Percentiles rank a stretch among this genome's conserved stretches.
phyloP scores from a whole-genome alignment of 2,329 filamentous ascomycete genomes.

The Aureobasidium leucospermi region DNA sequence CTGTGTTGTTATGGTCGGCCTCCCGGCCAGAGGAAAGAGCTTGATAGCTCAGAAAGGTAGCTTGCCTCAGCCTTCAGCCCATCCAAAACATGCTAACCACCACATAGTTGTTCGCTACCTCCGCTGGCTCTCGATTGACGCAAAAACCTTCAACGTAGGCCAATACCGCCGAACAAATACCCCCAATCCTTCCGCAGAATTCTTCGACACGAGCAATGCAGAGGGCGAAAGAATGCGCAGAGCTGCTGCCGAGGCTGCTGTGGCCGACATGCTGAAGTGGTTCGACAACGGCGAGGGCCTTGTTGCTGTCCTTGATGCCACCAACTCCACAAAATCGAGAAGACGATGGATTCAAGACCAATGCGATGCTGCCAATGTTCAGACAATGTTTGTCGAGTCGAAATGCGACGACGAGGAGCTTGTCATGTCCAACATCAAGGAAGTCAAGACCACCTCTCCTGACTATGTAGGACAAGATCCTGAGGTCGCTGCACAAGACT shows the following conservation, averaged over 20 bases:
- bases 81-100: not conserved
- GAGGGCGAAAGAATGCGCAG: constrained; percentile 85
- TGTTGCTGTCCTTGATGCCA: constrained; percentile 92
- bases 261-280: constrained; percentile 91
- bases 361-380: constrained; percentile 68
- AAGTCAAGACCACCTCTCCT: constrained; percentile 93
- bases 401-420: constrained; percentile 93
- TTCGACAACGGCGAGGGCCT: constrained; percentile 69
- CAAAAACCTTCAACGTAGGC: constrained; percentile 95
- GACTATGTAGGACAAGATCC: constrained; percentile 94
- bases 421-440: constrained; percentile 96
- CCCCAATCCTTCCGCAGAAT: constrained; percentile 84
- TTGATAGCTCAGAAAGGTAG: constrained; percentile 94
- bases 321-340: constrained; percentile 86
- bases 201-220: constrained; percentile 85
- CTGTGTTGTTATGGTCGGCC: constrained; percentile 97
- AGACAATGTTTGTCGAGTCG: constrained; percentile 92
- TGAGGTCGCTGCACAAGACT: constrained; percentile 82
- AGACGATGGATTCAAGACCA: constrained; percentile 85
- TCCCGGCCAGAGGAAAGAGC: constrained; percentile 93
- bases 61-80: constrained; percentile 20
- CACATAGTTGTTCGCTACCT: constrained; percentile 59
- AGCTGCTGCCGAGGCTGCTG: constrained; percentile 83
- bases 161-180: constrained; percentile 86
- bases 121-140: constrained; percentile 89